phyloP scores from a whole-genome alignment of 306 rosid species.

The Herpetospermum pedunculosum region DNA sequence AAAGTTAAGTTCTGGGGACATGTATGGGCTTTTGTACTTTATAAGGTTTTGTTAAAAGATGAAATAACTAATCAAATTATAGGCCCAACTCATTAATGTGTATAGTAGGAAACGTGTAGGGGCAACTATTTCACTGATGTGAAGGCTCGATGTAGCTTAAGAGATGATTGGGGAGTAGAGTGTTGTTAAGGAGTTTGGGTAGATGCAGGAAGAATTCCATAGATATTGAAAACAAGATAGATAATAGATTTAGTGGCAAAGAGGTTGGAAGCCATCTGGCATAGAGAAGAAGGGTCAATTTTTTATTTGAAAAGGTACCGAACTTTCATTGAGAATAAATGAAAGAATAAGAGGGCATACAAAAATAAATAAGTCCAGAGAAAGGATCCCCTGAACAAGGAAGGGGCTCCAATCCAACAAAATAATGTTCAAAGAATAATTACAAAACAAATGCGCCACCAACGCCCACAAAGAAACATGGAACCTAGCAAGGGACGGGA shows the following conservation, averaged over 20 bases:
- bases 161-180: neutral
- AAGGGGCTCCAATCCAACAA: too few relatives aligned
- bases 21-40: neutral
- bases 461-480: too few relatives aligned
- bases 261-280: neutral
- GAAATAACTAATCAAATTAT: neutral
- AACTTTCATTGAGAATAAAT: too few relatives aligned
- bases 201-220: neutral
- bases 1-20: neutral
- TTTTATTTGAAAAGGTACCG: too few relatives aligned
- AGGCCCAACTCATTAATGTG: neutral
- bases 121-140: neutral
- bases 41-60: neutral
- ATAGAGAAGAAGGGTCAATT: too few relatives aligned
- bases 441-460: too few relatives aligned
- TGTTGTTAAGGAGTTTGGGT: neutral
- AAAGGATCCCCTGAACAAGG: too few relatives aligned
- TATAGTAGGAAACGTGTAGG: neutral
- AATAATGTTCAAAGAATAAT: too few relatives aligned
- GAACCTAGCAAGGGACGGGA: too few relatives aligned
- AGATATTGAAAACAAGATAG: neutral
- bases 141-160: neutral
- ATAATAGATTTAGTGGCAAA: neutral
- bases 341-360: too few relatives aligned
- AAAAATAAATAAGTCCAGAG: too few relatives aligned